phyloP scores from a whole-genome alignment of 129 eudicot species.

The Chrysanthemum lavandulifolium region DNA sequence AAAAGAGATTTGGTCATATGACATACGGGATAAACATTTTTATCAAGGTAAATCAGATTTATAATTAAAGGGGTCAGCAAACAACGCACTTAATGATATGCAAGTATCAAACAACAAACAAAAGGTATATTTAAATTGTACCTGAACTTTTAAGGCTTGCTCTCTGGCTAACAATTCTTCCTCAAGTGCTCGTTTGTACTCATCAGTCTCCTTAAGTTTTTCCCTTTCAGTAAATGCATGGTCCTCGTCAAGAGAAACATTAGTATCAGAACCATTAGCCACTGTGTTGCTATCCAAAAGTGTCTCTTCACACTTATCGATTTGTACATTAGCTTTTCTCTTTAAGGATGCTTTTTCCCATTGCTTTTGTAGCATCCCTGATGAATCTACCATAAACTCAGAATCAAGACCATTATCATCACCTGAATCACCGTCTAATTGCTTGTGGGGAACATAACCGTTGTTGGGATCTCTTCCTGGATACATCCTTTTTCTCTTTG shows the following conservation, averaged over 20 bases:
- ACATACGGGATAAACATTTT: too few species aligned
- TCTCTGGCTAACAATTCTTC: slow-evolving; percentile 70
- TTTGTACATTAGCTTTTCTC: slow-evolving; percentile 33
- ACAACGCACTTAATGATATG: too few species aligned
- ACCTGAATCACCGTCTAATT: slow-evolving; percentile 45
- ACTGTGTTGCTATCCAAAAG: not conserved
- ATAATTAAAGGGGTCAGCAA: too few species aligned
- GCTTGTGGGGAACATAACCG: slow-evolving; percentile 37
- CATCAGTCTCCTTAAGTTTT: slow-evolving; percentile 34
- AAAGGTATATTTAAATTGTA: slow-evolving; percentile 5
- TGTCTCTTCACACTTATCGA: not conserved
- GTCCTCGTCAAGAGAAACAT: not conserved
- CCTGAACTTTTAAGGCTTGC: slow-evolving; percentile 62
- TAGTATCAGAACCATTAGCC: not conserved
- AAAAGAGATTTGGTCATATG: too few species aligned
- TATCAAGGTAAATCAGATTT: too few species aligned
- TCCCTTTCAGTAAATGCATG: slow-evolving; percentile 34
- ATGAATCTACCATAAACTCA: slow-evolving; percentile 57
- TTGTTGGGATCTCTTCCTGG: slow-evolving; percentile 30
- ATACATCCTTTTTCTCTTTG: slow-evolving; percentile 68
- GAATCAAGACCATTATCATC: slow-evolving; percentile 39
- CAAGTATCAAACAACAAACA: too few species aligned
- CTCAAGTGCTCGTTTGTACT: slow-evolving; percentile 63
- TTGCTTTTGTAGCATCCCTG: slow-evolving; percentile 47
- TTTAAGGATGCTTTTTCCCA: slow-evolving; percentile 65